These are phyloP conservation scores for Triadica sebifera DNA, from an alignment of 345 rosid species.

Conservation along the genomic window DNA sequence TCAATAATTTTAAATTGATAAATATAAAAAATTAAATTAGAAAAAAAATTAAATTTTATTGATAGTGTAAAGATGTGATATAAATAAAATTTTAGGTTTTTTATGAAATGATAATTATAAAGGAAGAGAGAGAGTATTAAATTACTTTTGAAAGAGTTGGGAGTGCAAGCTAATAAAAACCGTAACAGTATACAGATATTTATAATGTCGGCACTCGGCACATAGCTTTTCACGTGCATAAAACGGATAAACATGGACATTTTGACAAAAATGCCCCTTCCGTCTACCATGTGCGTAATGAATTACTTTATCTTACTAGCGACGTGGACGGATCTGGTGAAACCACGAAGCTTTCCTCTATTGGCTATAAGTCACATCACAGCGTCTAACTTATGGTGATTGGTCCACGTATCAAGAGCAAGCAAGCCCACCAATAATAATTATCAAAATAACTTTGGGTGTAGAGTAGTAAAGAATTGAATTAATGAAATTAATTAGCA, in stretches of 20 bases:
- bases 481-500: not conserved
- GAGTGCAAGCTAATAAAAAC: not conserved
- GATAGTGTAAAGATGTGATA: too few species aligned
- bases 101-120: too few species aligned
- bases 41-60: too few species aligned
- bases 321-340: conserved; percentile 32
- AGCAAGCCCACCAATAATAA: conserved; percentile 34
- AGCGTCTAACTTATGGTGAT: conserved; percentile 5
- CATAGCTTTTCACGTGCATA: not conserved
- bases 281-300: not conserved
- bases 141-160: too few species aligned
- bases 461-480: not conserved
- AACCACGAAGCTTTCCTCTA: conserved; percentile 7
- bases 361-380: conserved; percentile 25
- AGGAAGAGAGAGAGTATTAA: too few species aligned
- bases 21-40: too few species aligned
- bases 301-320: not conserved
- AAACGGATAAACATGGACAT: not conserved
- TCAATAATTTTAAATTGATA: too few species aligned
- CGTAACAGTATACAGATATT: not conserved
- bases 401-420: conserved; percentile 37
- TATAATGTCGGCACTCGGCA: conserved; percentile 15
- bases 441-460: not conserved
- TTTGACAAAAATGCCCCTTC: conserved; percentile 24
- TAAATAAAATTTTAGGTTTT: too few species aligned